Conservation (phyloP, 2,329 filamentous ascomycete species). For the Aspergillus ustus region DNA sequence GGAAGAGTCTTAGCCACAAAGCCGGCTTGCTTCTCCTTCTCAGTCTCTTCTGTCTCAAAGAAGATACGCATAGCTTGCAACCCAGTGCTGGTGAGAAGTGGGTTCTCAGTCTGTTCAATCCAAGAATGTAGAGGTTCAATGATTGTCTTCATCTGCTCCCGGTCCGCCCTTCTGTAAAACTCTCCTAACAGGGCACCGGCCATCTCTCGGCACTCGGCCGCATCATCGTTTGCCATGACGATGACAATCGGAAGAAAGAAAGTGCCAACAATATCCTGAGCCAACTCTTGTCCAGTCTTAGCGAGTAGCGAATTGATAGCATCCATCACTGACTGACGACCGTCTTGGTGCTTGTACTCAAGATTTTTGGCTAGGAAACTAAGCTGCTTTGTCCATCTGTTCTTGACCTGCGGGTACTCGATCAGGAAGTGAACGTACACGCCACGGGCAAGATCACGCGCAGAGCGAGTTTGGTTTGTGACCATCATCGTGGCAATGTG, state of each 20-base stretch:
- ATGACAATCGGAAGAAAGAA: slow-evolving; percentile 88
- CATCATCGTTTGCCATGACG: slow-evolving; percentile 85
- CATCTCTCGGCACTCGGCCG: slow-evolving; percentile 80
- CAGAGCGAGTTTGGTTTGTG: slow-evolving; percentile 87
- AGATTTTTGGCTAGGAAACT: slow-evolving; percentile 88
- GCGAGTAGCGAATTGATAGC: slow-evolving; percentile 82
- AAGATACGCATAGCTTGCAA: slow-evolving; percentile 83
- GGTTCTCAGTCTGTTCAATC: slow-evolving; percentile 75
- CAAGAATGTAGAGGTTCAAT: slow-evolving; percentile 73
- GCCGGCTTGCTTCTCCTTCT: slow-evolving; percentile 69
- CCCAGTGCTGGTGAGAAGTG: slow-evolving; percentile 71
- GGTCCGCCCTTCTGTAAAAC: slow-evolving; percentile 77
- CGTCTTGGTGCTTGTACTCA: slow-evolving; percentile 85
- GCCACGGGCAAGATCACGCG: slow-evolving; percentile 83
- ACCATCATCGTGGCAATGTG: slow-evolving; percentile 92
- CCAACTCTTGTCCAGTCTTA: slow-evolving; percentile 80
- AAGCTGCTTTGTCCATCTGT: slow-evolving; percentile 85
- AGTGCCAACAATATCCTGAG: slow-evolving; percentile 78
- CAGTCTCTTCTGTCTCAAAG: slow-evolving; percentile 70
- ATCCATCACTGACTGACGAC: slow-evolving; percentile 91
- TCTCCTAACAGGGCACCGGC: slow-evolving; percentile 79
- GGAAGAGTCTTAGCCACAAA: slow-evolving; percentile 60
- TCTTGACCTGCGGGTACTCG: slow-evolving; percentile 91
- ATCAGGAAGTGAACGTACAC: slow-evolving; percentile 93
- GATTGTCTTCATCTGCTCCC: slow-evolving; percentile 72